Percentiles rank a stretch among this genome's conserved stretches.
phyloP scores from a whole-genome alignment of 345 rosid species.

The Garcia nutans region DNA sequence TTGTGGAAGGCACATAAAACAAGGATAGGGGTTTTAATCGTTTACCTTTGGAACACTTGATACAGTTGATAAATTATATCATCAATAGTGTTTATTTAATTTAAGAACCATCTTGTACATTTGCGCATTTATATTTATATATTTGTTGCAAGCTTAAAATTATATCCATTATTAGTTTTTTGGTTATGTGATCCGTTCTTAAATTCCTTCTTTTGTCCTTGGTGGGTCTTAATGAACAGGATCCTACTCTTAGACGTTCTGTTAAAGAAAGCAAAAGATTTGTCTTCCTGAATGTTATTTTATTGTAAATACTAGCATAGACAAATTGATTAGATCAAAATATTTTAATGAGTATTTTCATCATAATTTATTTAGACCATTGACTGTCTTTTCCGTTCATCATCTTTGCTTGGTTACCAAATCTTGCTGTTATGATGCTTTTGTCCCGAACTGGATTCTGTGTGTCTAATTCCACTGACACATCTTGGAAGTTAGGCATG shows the following conservation, averaged over 20 bases:
- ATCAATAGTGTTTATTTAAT: background rate
- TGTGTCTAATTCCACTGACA: no score
- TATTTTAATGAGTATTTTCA: background rate
- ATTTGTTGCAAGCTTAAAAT: background rate
- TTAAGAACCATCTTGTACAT: conserved; percentile 1
- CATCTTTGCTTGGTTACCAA: conserved; percentile 13
- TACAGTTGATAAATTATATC: background rate
- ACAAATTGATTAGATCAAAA: no score
- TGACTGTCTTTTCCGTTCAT: conserved; percentile 8
- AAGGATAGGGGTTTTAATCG: conserved; percentile 5
- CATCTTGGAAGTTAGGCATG: background rate
- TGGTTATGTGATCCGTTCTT: background rate
- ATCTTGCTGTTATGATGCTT: conserved; percentile 19
- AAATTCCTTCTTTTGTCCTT: background rate
- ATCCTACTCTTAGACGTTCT: background rate
- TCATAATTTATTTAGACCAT: background rate
- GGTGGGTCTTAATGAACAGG: background rate
- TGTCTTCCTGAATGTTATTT: background rate
- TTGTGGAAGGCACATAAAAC: conserved; percentile 6
- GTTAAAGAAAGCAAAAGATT: background rate
- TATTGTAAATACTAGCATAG: no score
- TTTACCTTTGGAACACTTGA: background rate
- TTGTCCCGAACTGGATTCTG: background rate
- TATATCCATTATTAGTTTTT: no score
- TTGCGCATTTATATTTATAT: background rate